Base-by-base conservation (phyloP, 345 rosid species). In the Pugionium dolabratum region DNA sequence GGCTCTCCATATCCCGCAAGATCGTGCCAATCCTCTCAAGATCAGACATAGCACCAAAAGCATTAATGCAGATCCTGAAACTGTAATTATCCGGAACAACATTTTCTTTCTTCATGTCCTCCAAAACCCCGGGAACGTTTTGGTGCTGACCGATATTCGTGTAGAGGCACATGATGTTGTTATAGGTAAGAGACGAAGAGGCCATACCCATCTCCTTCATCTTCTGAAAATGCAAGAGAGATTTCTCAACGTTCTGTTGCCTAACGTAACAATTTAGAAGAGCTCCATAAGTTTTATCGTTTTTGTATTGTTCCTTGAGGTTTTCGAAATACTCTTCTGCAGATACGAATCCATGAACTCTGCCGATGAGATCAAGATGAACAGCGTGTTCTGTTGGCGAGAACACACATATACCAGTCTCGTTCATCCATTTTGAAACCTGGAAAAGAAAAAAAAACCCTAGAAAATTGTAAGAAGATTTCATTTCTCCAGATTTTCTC, bases 381-480 rank as follows among this genome's bases (percentile, higher is more conserved):
- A 93, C 88, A 1, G 98, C 98, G 57, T 82, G 93, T 28, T 90
- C 96, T n/a, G 62, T 36, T 4, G 90, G 75, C 2, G 96, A 79
- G 68, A 86, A 84, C 2, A 72, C 57, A 74, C 87, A 88, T 43
- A 81, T 60, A 11, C 83, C 90, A 7, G 73, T 83, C 64, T 76
- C 75, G 36, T 78, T 76, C 82, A 88, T 86, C 98, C 98, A 93
- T 67, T 85, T 83, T 10, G 89, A 87, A 32, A 91, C 95, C 97
- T 90, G 76, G 18, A 18, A 18, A 18, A 36, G 5, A 0, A 33
- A 29, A 1, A 3, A 2, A 62, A 53, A 42, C 6, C 56, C 55
- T 45, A 48, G 29, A 18, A 32, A 40, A 0, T 6, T 30, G 37
- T 18, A 18, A 18, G 18, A 18, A 18, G 18, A 18, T 18, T 18